Evolutionary conservation across 164 flowering plant species (phyloP).

Genomic region (Nelumbo lutea): DNA sequence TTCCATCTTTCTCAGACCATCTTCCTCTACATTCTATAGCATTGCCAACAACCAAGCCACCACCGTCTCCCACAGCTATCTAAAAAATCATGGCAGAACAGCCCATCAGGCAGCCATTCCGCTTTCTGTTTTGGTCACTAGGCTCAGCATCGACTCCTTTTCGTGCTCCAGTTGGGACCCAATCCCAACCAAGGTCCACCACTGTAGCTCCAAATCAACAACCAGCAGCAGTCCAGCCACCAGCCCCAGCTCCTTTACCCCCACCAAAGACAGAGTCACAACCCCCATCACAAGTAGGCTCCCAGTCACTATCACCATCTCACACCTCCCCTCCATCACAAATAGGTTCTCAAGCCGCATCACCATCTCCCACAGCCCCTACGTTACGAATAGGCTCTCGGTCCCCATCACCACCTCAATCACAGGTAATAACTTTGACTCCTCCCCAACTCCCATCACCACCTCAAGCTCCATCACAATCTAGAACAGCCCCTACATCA

Average conservation of each 20-base stretch:
- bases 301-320: slow-evolving; percentile 11
- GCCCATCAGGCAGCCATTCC: background rate
- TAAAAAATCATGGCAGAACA: background rate
- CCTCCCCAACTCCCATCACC: slow-evolving; percentile 7
- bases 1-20: no score
- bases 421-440: background rate
- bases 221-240: slow-evolving; percentile 30
- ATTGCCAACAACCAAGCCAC: background rate
- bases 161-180: slow-evolving; percentile 7
- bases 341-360: slow-evolving; percentile 1
- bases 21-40: background rate
- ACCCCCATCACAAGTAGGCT: slow-evolving; percentile 20
- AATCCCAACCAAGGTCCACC: slow-evolving; percentile 9
- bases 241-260: slow-evolving; percentile 24
- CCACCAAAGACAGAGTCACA: slow-evolving; percentile 14
- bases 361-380: slow-evolving; percentile 7
- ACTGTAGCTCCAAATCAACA: slow-evolving; percentile 2
- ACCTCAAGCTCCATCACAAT: slow-evolving; percentile 1
- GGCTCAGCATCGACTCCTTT: slow-evolving; percentile 3
- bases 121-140: background rate
- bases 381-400: slow-evolving; percentile 8
- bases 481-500: background rate
- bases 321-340: background rate
- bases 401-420: slow-evolving; percentile 2
- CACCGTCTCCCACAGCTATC: background rate